These are phyloP conservation scores for Acacia melanoxylon DNA, from an alignment of 306 rosid genomes.

Conservation along the genomic window DNA sequence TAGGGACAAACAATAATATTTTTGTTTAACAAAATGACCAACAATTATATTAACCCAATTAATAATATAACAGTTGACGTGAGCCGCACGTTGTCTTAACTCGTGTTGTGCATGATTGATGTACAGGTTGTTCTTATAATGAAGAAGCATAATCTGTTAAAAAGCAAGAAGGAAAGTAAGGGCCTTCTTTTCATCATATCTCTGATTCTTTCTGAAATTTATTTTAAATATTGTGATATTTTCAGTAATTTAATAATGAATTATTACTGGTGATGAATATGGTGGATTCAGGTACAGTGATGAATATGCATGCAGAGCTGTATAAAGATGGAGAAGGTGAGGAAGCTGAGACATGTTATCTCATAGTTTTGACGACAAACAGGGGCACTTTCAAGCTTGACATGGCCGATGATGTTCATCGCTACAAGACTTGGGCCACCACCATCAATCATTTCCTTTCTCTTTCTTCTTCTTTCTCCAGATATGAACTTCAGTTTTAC, in stretches of 20 bases:
- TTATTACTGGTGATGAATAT: not conserved
- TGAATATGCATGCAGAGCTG: constrained; percentile 72
- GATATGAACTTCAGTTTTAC: constrained; percentile 49
- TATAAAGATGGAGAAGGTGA: constrained; percentile 66
- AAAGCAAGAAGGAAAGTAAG: constrained; percentile 75
- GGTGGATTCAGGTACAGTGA: constrained; percentile 42
- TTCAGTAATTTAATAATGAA: not conserved
- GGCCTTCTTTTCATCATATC: not conserved
- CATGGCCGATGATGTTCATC: constrained; percentile 69
- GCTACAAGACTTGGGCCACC: constrained; percentile 72
- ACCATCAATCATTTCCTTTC: constrained; percentile 76
- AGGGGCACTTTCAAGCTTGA: constrained; percentile 84
- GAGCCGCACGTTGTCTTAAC: not conserved
- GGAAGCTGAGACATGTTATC: constrained; percentile 66
- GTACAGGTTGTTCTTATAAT: constrained; percentile 69
- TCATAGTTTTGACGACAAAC: constrained; percentile 67
- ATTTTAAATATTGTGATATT: not conserved
- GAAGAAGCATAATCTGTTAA: constrained; percentile 65
- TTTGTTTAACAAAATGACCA: too few species aligned
- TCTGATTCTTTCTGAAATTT: not conserved
- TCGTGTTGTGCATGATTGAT: constrained; percentile 16
- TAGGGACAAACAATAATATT: too few species aligned
- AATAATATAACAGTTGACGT: not conserved
- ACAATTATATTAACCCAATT: too few species aligned
- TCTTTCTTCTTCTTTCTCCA: constrained; percentile 68